These are phyloP conservation scores for Cyclotella sp. DNA, from an alignment of 108 stramenopile genomes.

Conservation along the genomic window DNA sequence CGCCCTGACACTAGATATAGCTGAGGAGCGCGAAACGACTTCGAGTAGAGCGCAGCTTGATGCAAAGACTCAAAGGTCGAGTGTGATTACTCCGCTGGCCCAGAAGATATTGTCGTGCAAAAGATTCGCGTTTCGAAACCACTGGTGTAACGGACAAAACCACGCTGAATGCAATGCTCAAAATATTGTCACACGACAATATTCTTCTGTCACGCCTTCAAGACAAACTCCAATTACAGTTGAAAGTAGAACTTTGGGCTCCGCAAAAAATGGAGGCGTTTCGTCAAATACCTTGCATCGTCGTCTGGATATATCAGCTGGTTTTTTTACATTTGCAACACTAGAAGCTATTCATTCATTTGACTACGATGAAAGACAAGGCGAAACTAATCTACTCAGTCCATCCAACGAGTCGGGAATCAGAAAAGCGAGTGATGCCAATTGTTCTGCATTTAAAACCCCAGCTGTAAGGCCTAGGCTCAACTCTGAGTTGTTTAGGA, in stretches of 20 bases:
- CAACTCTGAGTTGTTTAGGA: slow-evolving; percentile 30
- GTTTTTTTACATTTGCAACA: slow-evolving; percentile 39
- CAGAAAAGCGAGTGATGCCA: neutral
- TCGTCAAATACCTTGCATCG: slow-evolving; percentile 37
- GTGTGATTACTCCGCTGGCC: no score
- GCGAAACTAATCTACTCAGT: neutral
- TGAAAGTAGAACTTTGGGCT: no score
- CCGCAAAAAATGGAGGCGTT: slow-evolving; percentile 20
- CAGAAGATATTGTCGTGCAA: no score
- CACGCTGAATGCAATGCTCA: no score
- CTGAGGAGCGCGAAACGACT: neutral
- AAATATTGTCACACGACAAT: no score
- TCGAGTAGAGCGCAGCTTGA: no score
- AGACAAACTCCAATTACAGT: slow-evolving; percentile 25
- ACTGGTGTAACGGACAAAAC: no score
- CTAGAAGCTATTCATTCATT: slow-evolving; percentile 34
- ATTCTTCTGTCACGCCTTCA: slow-evolving; percentile 2
- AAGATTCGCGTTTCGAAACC: no score
- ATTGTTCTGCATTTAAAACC: slow-evolving; percentile 19
- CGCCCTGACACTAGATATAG: neutral
- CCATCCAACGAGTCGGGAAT: neutral
- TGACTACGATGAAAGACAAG: neutral
- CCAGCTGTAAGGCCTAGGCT: slow-evolving; percentile 17
- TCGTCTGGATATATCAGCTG: slow-evolving; percentile 28
- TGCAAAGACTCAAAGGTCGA: no score